A percentile compares a stretch with the other conserved stretches of the same genome.
Conservation (phyloP, 345 rosid genomes). For the Citrus maxima region DNA sequence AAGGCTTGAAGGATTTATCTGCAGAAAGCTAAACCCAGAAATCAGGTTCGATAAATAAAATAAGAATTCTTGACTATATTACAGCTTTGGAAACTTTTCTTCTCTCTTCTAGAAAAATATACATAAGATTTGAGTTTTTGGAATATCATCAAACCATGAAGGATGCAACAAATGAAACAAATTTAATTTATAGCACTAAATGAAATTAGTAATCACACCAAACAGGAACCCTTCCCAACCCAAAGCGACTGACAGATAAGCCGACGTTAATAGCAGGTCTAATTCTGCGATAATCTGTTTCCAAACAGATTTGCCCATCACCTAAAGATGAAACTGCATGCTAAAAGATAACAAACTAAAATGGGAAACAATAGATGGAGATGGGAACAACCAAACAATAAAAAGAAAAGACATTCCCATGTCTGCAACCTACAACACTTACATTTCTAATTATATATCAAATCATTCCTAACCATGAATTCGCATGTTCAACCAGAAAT, state of each 20-base stretch:
- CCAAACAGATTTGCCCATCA: too few relatives aligned
- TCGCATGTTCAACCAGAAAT: constrained; percentile 1
- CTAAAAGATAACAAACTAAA: not conserved
- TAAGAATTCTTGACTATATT: not conserved
- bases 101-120: not conserved
- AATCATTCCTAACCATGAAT: constrained; percentile 8
- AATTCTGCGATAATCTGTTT: too few relatives aligned
- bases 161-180: not conserved
- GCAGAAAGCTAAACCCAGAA: not conserved
- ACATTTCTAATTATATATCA: constrained; percentile 2
- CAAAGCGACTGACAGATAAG: too few relatives aligned
- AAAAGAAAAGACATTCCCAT: not conserved
- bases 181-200: not conserved
- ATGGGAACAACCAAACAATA: not conserved
- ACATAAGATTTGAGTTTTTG: not conserved
- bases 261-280: too few relatives aligned
- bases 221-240: not conserved
- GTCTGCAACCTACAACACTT: not conserved
- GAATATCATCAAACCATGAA: not conserved
- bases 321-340: not conserved
- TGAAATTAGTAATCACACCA: not conserved
- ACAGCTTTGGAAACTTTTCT: not conserved
- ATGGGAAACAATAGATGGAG: not conserved
- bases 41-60: not conserved
- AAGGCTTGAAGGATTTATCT: not conserved